These are phyloP conservation scores for Fistulifera solaris DNA, from an alignment of 108 stramenopile genomes.

Conservation along the genomic window DNA sequence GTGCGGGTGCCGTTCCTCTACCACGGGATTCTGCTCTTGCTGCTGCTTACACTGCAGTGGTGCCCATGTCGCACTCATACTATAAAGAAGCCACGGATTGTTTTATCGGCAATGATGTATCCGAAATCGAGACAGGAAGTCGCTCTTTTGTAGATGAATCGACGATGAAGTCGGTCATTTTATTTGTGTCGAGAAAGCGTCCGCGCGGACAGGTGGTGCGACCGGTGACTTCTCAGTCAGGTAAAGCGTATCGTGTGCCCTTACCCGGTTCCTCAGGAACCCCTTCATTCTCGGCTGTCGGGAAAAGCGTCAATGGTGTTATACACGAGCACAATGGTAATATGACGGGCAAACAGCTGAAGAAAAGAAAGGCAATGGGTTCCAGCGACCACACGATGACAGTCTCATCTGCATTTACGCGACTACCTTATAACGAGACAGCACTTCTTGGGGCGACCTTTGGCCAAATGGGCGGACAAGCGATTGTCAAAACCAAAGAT, in stretches of 20 bases:
- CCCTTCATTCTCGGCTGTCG: too few species aligned
- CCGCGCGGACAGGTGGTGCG: conserved; percentile 4
- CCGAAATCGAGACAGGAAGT: not conserved
- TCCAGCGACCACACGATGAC: too few species aligned
- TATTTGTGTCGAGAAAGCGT: conserved; percentile 12
- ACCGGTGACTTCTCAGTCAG: not conserved
- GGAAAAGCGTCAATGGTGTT: too few species aligned
- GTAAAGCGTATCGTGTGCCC: too few species aligned
- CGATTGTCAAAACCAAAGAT: conserved; percentile 13
- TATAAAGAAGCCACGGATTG: not conserved
- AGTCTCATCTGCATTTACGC: not conserved
- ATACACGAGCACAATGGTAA: too few species aligned
- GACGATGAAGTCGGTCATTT: conserved; percentile 8
- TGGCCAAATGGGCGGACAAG: too few species aligned
- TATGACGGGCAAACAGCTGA: too few species aligned
- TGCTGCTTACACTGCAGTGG: not conserved
- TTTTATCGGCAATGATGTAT: not conserved
- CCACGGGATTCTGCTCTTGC: conserved; percentile 9
- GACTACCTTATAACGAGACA: not conserved
- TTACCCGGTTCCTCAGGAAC: too few species aligned
- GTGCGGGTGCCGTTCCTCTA: conserved; percentile 22
- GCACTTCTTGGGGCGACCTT: not conserved
- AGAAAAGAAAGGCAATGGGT: too few species aligned
- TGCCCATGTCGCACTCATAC: not conserved
- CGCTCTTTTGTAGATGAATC: too few species aligned